Percentiles rank a stretch among this genome's conserved stretches.
These are phyloP conservation scores for Geranomyces michiganensis DNA, from an alignment of 192 early-diverging fungal species.

Conservation along the genomic window DNA sequence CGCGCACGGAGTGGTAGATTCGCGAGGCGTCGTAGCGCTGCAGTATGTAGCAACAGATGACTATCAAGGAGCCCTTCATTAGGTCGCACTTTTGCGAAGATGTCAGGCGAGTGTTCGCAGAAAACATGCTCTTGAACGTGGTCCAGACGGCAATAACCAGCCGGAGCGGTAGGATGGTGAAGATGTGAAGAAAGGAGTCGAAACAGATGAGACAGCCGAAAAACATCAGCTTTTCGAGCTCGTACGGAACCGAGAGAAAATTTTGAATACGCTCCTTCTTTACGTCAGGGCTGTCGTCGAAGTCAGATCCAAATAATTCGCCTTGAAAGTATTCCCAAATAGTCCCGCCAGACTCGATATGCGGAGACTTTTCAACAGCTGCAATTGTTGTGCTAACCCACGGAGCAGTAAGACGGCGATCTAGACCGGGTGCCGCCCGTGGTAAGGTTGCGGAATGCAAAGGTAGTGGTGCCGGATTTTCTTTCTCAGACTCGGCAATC, in stretches of 20 bases:
- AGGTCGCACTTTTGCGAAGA: slow-evolving; percentile 89
- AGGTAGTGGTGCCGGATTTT: background rate
- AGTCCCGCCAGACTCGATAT: background rate
- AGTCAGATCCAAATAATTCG: slow-evolving; percentile 35
- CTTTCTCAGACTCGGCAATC: background rate
- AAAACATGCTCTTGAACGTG: background rate
- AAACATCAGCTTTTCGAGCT: slow-evolving; percentile 90
- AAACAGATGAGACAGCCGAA: slow-evolving; percentile 92
- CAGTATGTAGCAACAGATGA: slow-evolving; percentile 73
- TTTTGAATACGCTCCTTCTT: slow-evolving; percentile 87
- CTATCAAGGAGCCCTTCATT: slow-evolving; percentile 81
- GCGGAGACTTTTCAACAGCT: background rate
- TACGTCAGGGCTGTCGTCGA: slow-evolving; percentile 63
- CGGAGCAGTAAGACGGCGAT: background rate
- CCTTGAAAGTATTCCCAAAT: slow-evolving; percentile 36
- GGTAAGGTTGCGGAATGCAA: background rate
- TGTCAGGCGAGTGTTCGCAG: slow-evolving; percentile 50
- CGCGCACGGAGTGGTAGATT: slow-evolving; percentile 94
- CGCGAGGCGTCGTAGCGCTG: slow-evolving; percentile 82
- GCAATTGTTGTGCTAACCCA: background rate
- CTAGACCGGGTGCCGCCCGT: background rate
- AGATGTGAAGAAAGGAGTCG: slow-evolving; percentile 93
- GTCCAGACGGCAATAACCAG: slow-evolving; percentile 70
- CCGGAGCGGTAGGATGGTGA: slow-evolving; percentile 90
- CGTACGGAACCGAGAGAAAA: slow-evolving; percentile 82